Evolutionary conservation across 352 stramenopile species (phyloP), one percentile per base, ranked within the genome.

Genomic region (Phytophthora podocarpi): DNA sequence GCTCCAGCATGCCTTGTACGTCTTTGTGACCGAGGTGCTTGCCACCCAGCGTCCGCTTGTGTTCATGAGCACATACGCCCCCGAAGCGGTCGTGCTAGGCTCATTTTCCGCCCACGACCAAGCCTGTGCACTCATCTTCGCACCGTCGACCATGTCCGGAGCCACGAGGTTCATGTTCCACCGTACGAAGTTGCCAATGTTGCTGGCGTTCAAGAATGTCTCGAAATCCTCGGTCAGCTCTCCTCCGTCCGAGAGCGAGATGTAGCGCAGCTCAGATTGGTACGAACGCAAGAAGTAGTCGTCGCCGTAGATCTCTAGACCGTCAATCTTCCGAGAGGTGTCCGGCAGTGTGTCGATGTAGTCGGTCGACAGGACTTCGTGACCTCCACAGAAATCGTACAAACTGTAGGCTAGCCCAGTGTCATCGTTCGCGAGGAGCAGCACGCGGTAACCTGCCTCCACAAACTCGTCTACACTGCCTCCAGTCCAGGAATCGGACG

Each of bases 91-190:
- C 5, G 54, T 68, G 26, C 43, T 64, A 0, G 78, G 78, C 27
- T 88, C 73, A 21, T 75, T 76, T 37, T 78, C 70, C 0, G 65
- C 71, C 72, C 77, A 89, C 2, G 66, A 76, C 79, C 79, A 89
- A 2, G 71, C 64, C 49, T 80, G 71, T 4, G 68, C 69, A 23
- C 57, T 53, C 63, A 86, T 77, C 46, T 85, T 82, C 5, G 77
- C 65, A 26, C 67, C 63, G 27, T 86, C 77, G 2, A 85, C 42
- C 24, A 57, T 61, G 31, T 83, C 70, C 1, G 76, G 57, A 15
- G 76, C 71, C 9, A 89, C 66, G 11, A 89, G 59, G 39, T 87
- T 82, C 32, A 82, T 39, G 54, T 85, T 81, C 76, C 72, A 84
- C 3, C 77, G 67, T n/a, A 87, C 61, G 48, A 72, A 82, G 42